phyloP scores from a whole-genome alignment of 768 basidiomycete species.

The Panaeolus papilionaceus region DNA sequence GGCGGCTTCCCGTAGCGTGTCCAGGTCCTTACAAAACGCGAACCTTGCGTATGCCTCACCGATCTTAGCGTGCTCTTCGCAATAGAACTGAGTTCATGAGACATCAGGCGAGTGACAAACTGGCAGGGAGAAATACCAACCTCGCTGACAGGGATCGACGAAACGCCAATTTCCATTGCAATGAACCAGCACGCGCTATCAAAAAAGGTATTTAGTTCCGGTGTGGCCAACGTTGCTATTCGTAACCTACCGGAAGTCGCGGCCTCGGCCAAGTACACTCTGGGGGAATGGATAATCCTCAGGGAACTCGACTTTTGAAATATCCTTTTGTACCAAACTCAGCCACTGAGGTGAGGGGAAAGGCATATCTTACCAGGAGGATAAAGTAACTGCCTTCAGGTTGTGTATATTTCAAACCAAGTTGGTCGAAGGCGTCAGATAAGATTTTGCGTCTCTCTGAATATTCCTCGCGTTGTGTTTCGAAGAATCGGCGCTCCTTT shows the following conservation, averaged over 20 bases:
- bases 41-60: conserved; percentile 91
- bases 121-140: conserved; percentile 47
- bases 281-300: conserved; percentile 84
- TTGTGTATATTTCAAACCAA: conserved; percentile 85
- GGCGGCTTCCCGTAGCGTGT: conserved; percentile 82
- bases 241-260: conserved; percentile 76
- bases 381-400: conserved; percentile 95
- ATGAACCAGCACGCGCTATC: conserved; percentile 94
- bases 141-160: conserved; percentile 95
- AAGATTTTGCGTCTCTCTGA: conserved; percentile 79
- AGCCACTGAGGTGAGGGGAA: not conserved
- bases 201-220: not conserved
- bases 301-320: conserved; percentile 79
- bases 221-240: not conserved
- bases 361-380: conserved; percentile 62
- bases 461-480: conserved; percentile 78
- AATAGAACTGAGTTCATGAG: conserved; percentile 76
- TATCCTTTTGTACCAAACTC: conserved; percentile 51
- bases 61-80: conserved; percentile 81
- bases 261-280: conserved; percentile 77
- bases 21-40: conserved; percentile 95
- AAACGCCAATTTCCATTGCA: conserved; percentile 88
- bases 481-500: conserved; percentile 74
- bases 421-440: conserved; percentile 75
- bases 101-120: not conserved